phyloP scores from a whole-genome alignment of 257 asterid genomes.

The Paulownia fortunei region DNA sequence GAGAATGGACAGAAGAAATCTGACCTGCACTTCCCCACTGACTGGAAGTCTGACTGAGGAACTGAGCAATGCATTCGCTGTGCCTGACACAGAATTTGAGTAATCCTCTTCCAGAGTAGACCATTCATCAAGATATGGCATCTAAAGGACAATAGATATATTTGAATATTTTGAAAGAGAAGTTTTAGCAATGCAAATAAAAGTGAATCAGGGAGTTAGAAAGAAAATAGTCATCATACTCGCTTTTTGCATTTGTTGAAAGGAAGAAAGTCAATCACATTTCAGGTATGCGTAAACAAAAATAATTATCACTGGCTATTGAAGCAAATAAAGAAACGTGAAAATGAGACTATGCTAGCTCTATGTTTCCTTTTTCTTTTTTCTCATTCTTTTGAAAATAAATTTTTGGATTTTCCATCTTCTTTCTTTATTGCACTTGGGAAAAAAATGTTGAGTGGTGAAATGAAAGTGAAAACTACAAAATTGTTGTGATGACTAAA shows the following conservation, averaged over 20 bases:
- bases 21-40: slow-evolving; percentile 64
- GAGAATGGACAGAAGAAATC: slow-evolving; percentile 25
- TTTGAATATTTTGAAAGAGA: background rate
- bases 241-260: background rate
- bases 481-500: too few relatives aligned
- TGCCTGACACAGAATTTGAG: slow-evolving; percentile 54
- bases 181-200: background rate
- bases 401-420: background rate
- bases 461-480: background rate
- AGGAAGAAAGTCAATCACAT: background rate
- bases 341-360: background rate
- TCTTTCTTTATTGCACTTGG: background rate
- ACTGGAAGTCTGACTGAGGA: slow-evolving; percentile 74
- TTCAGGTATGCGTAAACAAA: background rate
- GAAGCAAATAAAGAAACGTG: background rate
- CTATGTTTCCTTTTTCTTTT: background rate
- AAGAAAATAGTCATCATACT: background rate
- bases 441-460: background rate
- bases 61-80: slow-evolving; percentile 58
- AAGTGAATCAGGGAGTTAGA: slow-evolving; percentile 7
- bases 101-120: slow-evolving; percentile 62
- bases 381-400: background rate
- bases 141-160: slow-evolving; percentile 36
- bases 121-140: slow-evolving; percentile 82
- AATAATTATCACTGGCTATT: background rate